A percentile compares a stretch with the other conserved stretches of the same genome.
Evolutionary conservation across 306 rosid species (phyloP).

Genomic region (Rosa lucieae): DNA sequence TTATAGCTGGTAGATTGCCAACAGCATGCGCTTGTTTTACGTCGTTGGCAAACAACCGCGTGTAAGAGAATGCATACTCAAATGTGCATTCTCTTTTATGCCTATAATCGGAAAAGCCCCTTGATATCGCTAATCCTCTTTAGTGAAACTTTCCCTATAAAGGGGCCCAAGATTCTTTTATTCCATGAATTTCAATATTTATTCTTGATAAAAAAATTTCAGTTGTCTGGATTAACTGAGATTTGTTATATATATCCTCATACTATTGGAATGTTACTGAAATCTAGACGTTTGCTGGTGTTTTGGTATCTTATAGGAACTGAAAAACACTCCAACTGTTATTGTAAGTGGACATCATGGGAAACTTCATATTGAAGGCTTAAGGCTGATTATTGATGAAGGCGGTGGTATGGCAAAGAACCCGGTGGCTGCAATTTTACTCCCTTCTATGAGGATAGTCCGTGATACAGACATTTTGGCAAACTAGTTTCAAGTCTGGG

Average conservation of each 20-base stretch:
- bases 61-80: neutral
- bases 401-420: constrained; percentile 62
- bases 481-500: constrained; percentile 33
- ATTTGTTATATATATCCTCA: constrained; percentile 2
- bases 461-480: constrained; percentile 57
- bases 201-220: neutral
- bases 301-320: constrained; percentile 48
- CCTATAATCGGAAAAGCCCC: neutral
- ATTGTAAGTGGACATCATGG: constrained; percentile 91
- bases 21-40: neutral
- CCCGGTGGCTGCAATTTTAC: constrained; percentile 79
- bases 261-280: constrained; percentile 11
- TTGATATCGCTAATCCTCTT: neutral
- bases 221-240: neutral
- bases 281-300: neutral
- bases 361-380: constrained; percentile 72
- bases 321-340: constrained; percentile 49
- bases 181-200: neutral
- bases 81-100: neutral
- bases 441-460: constrained; percentile 69
- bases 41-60: neutral
- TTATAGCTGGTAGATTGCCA: neutral
- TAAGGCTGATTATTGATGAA: constrained; percentile 73
- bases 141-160: neutral
- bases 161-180: neutral